Base-by-base conservation (phyloP, 805 yeast genomes). In the Metschnikowia lunata region DNA sequence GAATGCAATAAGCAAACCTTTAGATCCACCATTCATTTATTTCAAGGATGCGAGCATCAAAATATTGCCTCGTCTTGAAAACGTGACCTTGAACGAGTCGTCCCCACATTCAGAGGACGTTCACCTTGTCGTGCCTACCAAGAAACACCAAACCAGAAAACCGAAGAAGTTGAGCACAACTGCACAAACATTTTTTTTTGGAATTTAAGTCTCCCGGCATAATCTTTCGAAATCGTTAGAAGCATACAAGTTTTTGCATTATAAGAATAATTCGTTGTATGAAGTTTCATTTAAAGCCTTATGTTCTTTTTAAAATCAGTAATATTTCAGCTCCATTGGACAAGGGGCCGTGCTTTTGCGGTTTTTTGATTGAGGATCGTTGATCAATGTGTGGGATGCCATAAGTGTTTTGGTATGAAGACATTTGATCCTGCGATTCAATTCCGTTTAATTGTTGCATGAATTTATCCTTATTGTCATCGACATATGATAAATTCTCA, bases 301-400 rank as follows among this genome's bases (percentile, higher is more conserved):
- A 10, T 29, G 31, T 31, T 28, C 51, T 36, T 15, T 42, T 50
- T 33, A 51, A 42, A 34, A 51, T 60, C 60, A 14, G 66, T 47
- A 43, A 59, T 40, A 51, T 32, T 7, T 42, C 47, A 6, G 50
- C 49, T 13, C 54, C 46, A 30, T 49, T 39, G 34, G 43, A 49
- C 34, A n/a, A 45, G 30, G 26, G 41, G 40, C 6, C 36, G 29
- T n/a, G 37, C 44, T 15, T 36, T 37, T 14, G 26, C 39, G 26
- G 36, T 37, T 32, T 37, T 14, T 42, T 50, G 35, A 3, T 29
- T 11, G 31, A 29, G 31, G n/a, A 4, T 6, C 4, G 11, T 48
- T 48, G 36, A 36, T 32, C 52, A 36, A 43, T 10, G 6, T 30
- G 15, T 7, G 36, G 42, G 13, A 31, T 8, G 6, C 54, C 56